Evolutionary conservation across 2,329 filamentous ascomycete species (phyloP).

Genomic region (Microdochium trichocladiopsis): DNA sequence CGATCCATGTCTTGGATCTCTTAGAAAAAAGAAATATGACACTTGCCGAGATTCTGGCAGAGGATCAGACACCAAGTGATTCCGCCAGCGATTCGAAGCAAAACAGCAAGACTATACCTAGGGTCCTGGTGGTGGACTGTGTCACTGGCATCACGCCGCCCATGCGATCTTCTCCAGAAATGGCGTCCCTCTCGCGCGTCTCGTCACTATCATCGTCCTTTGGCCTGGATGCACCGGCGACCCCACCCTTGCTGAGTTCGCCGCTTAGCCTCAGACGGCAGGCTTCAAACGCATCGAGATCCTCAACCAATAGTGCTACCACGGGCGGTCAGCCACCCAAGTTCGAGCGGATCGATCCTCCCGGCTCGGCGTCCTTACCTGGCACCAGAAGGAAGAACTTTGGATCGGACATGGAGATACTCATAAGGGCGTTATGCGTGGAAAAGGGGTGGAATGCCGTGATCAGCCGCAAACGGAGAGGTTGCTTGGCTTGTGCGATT

Average conservation of each 20-base stretch:
- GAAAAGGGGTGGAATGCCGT: constrained; percentile 69
- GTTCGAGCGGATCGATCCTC: constrained; percentile 17
- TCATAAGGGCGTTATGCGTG: constrained; percentile 67
- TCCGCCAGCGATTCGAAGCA: background rate
- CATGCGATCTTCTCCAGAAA: constrained; percentile 30
- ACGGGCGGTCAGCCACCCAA: background rate
- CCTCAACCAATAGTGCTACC: constrained; percentile 10
- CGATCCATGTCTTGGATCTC: constrained; percentile 52
- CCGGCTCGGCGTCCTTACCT: constrained; percentile 44
- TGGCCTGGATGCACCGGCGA: constrained; percentile 13
- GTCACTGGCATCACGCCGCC: constrained; percentile 45
- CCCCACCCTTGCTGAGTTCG: constrained; percentile 12
- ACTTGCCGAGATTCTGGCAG: constrained; percentile 38
- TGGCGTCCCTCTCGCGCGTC: constrained; percentile 40
- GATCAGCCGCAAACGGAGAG: constrained; percentile 58
- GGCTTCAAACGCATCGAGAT: background rate
- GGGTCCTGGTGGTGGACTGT: constrained; percentile 57
- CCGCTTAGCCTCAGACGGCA: constrained; percentile 4
- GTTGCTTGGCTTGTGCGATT: constrained; percentile 67
- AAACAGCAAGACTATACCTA: constrained; percentile 11
- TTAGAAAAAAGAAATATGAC: constrained; percentile 37
- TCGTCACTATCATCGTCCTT: constrained; percentile 26
- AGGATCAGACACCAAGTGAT: constrained; percentile 15
- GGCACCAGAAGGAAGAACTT: constrained; percentile 51
- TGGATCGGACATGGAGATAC: constrained; percentile 60